Conservation (phyloP, 2,329 filamentous ascomycete species). For the Stachybotrys elegans region DNA sequence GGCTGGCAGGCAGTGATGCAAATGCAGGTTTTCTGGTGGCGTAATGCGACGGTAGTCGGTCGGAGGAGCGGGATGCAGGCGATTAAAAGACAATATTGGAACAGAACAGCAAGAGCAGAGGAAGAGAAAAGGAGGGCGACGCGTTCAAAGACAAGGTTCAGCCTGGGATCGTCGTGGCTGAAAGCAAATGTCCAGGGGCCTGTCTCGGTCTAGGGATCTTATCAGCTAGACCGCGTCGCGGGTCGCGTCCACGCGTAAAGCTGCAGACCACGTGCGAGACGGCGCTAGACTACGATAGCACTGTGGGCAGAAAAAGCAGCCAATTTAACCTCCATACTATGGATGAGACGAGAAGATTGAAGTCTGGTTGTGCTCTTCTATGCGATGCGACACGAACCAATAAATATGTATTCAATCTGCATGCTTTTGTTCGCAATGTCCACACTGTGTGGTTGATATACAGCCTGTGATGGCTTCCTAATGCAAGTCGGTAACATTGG, state of each 20-base stretch:
- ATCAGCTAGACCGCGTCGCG: constrained; percentile 9
- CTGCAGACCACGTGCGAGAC: background rate
- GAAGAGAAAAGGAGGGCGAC: constrained; percentile 2
- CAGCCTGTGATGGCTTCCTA: no score
- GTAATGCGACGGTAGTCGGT: constrained; percentile 2
- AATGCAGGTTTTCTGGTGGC: background rate
- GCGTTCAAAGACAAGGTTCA: no score
- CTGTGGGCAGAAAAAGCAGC: no score
- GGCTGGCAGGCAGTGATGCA: background rate
- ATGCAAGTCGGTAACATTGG: no score
- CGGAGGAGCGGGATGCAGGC: background rate
- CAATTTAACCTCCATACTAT: background rate
- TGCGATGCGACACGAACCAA: no score
- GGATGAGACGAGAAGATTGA: no score
- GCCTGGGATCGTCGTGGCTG: no score
- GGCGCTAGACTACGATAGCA: background rate
- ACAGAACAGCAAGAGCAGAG: background rate
- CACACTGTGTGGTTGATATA: no score
- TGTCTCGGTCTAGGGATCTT: background rate
- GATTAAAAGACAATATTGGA: background rate
- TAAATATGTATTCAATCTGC: no score
- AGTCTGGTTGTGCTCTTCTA: no score
- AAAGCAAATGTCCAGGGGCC: background rate
- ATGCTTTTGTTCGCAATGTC: no score
- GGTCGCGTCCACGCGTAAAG: constrained; percentile 6